Base-by-base conservation (phyloP, 2,329 filamentous ascomycete species). In the Hypoxylon sp. region DNA sequence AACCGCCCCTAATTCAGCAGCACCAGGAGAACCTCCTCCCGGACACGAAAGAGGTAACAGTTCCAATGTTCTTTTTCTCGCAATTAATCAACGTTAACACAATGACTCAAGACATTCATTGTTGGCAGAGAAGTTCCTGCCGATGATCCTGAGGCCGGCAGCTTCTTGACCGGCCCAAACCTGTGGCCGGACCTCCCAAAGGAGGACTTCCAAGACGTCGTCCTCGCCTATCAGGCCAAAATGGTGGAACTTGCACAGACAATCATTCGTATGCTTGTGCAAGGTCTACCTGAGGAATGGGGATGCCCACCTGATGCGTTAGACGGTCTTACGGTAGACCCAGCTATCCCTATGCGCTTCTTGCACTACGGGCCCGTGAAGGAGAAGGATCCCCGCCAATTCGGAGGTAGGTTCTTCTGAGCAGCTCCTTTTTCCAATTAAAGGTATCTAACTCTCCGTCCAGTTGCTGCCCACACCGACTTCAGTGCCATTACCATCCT, bases 401-500 rank as follows among this genome's bases (percentile, higher is more conserved):
- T 74, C 24, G 75, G 74, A 68, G 35, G 35, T 37, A 37, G 5
- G 35, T 37, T 37, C 35, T 37, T 14, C 35, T 37, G 13, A 5
- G 11, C 13, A 5, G 13, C 13, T 13, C 10, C 13, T n/a, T 37
- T n/a, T 37, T 13, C n/a, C n/a, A n/a, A n/a, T n/a, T n/a, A n/a
- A n/a, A 1, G n/a, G 14, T 2, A 2, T 37, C 13, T 37, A 37
- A 37, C 14, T 5, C 14, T 37, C 35, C 13, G 14, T n/a, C 14
- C n/a, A 37, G 71, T 76, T 33, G 74, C 67, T 29, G 70, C 68
- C 44, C 76, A 78, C 52, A 77, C 71, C 26, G 76, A 77, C 63
- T 77, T 77, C 61, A 73, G 76, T 8, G 60, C 70, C 39, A 65
- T 78, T 19, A 70, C 77, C 3, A 65, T 78, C 9, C 68, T 78